phyloP scores from a whole-genome alignment of 805 yeast species.

The Candida verbasci region DNA sequence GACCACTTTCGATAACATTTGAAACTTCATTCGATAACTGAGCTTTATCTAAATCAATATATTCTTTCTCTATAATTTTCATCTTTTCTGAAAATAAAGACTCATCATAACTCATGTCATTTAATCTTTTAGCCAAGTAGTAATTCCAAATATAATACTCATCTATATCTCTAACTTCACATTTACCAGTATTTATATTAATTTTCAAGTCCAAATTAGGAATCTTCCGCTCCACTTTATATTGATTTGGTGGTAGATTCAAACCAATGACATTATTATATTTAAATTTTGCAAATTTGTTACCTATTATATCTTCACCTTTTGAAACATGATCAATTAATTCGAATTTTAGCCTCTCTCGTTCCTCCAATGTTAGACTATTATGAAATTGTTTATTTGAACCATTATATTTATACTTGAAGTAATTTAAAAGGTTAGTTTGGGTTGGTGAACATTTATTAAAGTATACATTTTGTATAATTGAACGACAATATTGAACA shows the following conservation, averaged over 20 bases:
- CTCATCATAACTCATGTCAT: background rate
- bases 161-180: background rate
- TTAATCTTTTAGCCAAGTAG: background rate
- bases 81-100: background rate
- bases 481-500: background rate
- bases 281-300: background rate
- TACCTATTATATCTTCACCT: background rate
- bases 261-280: background rate
- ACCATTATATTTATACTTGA: background rate
- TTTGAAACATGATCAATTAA: background rate
- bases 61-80: background rate
- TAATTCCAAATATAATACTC: slow-evolving; percentile 1
- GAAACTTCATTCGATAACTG: background rate
- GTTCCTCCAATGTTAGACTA: background rate
- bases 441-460: too few relatives aligned
- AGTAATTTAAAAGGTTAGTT: background rate
- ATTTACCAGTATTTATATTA: slow-evolving; percentile 1
- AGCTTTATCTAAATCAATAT: background rate
- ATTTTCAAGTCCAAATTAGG: background rate
- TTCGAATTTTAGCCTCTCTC: background rate
- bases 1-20: background rate
- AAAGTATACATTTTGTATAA: background rate
- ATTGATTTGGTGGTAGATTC: background rate
- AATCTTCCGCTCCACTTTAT: background rate
- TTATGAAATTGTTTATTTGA: slow-evolving; percentile 2